Conservation (phyloP, 2,329 filamentous ascomycete species). For the Fusarium nodosum region DNA sequence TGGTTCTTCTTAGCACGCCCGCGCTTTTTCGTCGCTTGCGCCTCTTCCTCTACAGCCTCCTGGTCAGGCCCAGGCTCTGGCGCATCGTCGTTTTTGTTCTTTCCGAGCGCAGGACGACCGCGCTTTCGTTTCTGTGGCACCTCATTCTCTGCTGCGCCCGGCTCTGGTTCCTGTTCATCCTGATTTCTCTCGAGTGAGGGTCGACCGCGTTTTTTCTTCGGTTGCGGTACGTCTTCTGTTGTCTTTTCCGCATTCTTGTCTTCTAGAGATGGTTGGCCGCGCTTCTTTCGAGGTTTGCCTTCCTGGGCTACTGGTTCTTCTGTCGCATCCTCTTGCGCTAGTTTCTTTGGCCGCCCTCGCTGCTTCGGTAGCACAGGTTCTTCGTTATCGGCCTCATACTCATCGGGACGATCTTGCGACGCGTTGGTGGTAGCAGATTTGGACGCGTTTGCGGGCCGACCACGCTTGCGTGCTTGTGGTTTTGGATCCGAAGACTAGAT, state of each 20-base stretch:
- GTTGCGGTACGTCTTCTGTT: conserved; percentile 42
- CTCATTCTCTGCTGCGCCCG: conserved; percentile 23
- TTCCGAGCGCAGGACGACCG: conserved; percentile 52
- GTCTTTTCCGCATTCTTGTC: conserved; percentile 26
- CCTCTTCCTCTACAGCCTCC: conserved; percentile 27
- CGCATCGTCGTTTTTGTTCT: conserved; percentile 11
- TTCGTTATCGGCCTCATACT: conserved; percentile 47
- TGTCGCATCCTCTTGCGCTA: conserved; percentile 12
- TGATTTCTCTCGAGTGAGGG: conserved; percentile 47
- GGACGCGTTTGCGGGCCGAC: conserved; percentile 59
- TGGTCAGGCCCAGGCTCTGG: conserved; percentile 2
- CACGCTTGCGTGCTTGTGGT: conserved; percentile 60
- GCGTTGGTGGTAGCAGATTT: conserved; percentile 48
- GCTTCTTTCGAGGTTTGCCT: conserved; percentile 44
- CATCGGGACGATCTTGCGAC: conserved; percentile 45
- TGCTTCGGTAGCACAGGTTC: conserved; percentile 46
- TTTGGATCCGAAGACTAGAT: conserved; percentile 48
- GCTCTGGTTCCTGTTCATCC: conserved; percentile 7
- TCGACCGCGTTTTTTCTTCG: conserved; percentile 56
- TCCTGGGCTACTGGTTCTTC: conserved; percentile 23
- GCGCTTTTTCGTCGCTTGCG: conserved; percentile 56
- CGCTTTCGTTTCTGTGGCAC: conserved; percentile 55
- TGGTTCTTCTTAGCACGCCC: conserved; percentile 49
- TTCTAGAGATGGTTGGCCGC: conserved; percentile 49
- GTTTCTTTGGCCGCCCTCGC: conserved; percentile 38